Evolutionary conservation across 371 early-diverging fungal species (phyloP).

Genomic region (Circinella minor): DNA sequence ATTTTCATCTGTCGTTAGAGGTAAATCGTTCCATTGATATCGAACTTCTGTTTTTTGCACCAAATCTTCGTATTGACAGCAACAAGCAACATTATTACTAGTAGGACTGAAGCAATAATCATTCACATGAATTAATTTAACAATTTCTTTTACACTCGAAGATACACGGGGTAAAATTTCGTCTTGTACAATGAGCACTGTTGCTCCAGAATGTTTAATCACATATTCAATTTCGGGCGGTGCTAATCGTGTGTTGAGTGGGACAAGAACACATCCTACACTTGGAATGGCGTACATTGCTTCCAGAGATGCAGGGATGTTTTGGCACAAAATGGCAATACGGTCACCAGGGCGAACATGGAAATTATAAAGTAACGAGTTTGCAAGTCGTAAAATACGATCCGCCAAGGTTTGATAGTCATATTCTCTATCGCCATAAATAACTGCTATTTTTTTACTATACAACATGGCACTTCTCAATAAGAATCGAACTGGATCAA

Average conservation of each 20-base stretch:
- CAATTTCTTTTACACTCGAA: constrained; percentile 7
- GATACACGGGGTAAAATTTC: constrained; percentile 26
- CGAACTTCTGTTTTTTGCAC: constrained; percentile 21
- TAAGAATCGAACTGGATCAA: constrained; percentile 60
- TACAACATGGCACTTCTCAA: constrained; percentile 58
- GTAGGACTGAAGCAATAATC: constrained; percentile 7
- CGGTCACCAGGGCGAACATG: constrained; percentile 38
- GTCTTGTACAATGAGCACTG: constrained; percentile 59
- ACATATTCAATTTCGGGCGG: constrained; percentile 68
- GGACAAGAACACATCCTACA: constrained; percentile 62
- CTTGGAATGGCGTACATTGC: constrained; percentile 69
- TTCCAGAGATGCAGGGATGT: constrained; percentile 64
- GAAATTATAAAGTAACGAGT: constrained; percentile 34
- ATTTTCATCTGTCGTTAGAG: constrained; percentile 54
- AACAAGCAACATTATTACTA: constrained; percentile 9
- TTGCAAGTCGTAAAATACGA: constrained; percentile 53
- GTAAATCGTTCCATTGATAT: constrained; percentile 53
- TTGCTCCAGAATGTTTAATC: constrained; percentile 57
- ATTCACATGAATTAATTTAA: constrained; percentile 29
- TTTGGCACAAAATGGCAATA: constrained; percentile 68
- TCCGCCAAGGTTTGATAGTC: constrained; percentile 50
- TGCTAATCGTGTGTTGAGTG: constrained; percentile 68
- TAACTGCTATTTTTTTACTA: constrained; percentile 51
- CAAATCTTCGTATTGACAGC: constrained; percentile 55
- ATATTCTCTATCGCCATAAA: constrained; percentile 41